Evolutionary conservation across 2,329 filamentous ascomycete genomes (phyloP), one percentile per base, ranked within the genome.

Genomic region (Trichoderma harzianum): DNA sequence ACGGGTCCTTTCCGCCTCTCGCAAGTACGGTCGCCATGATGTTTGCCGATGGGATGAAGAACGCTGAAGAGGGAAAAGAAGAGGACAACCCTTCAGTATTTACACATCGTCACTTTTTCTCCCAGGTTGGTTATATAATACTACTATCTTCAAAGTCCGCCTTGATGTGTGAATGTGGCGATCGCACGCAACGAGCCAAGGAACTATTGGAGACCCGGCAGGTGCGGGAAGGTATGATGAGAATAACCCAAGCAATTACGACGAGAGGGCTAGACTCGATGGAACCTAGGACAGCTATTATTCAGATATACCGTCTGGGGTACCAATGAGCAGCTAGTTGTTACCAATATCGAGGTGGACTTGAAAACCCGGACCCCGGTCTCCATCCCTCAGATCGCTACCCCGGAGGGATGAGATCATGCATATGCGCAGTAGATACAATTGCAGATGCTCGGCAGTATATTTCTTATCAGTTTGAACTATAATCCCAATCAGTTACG

Each of bases 21-120:
- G 66, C 16, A 12, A 73, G 36, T 8, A 74, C 71, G 21, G 74
- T 74, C 57, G 74, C 28, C 74, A 74, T 74, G 14, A 1, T 68
- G 47, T 7, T 16, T 16, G 24, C 58, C 12, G 30, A 28, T 63
- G 53, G 7, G 26, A 57, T 67, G 26, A 5, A 10, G 32, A 18
- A 7, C 18, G 16, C 32, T 57, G 21, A 3, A 43, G 24, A 26
- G 11, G 28, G 26, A 30, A 43, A 21, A 53, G 11, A 53, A 30
- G 30, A 43, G 53, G 24, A 7, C 6, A 28, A 28, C 12, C 21
- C 18, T 24, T 18, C n/a, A 58, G n/a, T 58, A 39, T 43, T 43
- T 36, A 36, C 47, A 66, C 18, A 58, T 67, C n/a, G 39, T 28
- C 30, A n/a, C n/a, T 55, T 66, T 32, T 21, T 32, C 26, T 12